phyloP scores from a whole-genome alignment of 768 basidiomycete genomes.

The Lactarius psammicola region DNA sequence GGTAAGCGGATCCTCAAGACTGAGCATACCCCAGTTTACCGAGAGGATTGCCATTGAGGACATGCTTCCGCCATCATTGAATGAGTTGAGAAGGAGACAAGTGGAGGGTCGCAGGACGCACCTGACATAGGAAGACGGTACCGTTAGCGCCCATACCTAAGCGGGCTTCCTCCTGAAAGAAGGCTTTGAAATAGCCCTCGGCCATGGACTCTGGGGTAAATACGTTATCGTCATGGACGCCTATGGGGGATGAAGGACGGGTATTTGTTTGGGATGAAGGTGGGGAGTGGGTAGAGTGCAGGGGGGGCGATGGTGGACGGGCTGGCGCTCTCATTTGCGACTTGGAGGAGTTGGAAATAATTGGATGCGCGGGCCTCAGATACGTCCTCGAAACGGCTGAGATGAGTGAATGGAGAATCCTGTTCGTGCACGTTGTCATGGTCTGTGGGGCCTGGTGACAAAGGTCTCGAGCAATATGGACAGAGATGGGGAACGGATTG shows the following conservation, averaged over 20 bases:
- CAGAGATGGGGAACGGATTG: conserved; percentile 40
- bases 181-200: conserved; percentile 88
- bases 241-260: conserved; percentile 26
- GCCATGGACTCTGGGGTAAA: conserved; percentile 78
- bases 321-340: conserved; percentile 64
- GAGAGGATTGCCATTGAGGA: conserved; percentile 82
- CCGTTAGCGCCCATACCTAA: conserved; percentile 97
- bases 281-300: background rate
- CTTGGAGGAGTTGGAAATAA: conserved; percentile 76
- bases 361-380: conserved; percentile 57
- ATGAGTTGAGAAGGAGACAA: conserved; percentile 4
- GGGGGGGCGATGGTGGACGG: conserved; percentile 52
- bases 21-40: conserved; percentile 44
- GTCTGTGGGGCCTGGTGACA: conserved; percentile 41
- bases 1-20: conserved; percentile 10
- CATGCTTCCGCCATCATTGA: conserved; percentile 49
- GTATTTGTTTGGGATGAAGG: conserved; percentile 35
- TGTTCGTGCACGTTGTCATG: conserved; percentile 37
- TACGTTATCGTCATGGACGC: conserved; percentile 27
- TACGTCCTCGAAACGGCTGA: conserved; percentile 26
- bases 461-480: conserved; percentile 70
- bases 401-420: conserved; percentile 25
- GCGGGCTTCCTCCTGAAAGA: conserved; percentile 86
- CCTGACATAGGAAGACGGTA: conserved; percentile 85
- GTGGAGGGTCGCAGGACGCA: conserved; percentile 35